phyloP scores from a whole-genome alignment of 768 basidiomycete genomes.

The Lactarius evosmus region DNA sequence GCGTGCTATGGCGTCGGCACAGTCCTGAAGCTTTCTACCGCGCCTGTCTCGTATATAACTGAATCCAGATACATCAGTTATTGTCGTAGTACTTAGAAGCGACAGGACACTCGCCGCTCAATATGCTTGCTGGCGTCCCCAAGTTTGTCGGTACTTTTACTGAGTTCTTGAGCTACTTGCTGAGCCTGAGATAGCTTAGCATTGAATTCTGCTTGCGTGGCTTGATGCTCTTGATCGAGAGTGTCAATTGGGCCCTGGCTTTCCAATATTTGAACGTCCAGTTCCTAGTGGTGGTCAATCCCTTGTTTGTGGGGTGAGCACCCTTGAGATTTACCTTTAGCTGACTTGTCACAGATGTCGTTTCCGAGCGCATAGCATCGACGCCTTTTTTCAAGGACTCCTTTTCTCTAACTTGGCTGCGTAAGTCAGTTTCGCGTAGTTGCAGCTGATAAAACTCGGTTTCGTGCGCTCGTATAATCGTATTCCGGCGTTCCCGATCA shows the following conservation, averaged over 20 bases:
- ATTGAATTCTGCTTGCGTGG: conserved; percentile 48
- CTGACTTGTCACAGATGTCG: conserved; percentile 41
- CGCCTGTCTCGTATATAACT: conserved; percentile 77
- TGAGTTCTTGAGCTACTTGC: conserved; percentile 57
- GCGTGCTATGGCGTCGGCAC: conserved; percentile 49
- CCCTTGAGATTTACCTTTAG: conserved; percentile 45
- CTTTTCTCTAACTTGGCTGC: conserved; percentile 58
- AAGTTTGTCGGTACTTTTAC: conserved; percentile 60
- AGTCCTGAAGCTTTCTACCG: conserved; percentile 57
- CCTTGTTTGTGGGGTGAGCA: not conserved
- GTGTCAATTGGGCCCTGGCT: conserved; percentile 62
- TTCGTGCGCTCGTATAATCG: conserved; percentile 52
- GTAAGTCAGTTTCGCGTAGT: conserved; percentile 55
- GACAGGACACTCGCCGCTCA: conserved; percentile 50
- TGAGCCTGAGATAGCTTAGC: conserved; percentile 52
- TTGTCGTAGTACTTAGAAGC: not conserved
- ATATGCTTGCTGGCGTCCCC: conserved; percentile 56
- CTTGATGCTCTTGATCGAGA: conserved; percentile 55
- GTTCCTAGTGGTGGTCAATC: conserved; percentile 43
- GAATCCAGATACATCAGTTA: not conserved
- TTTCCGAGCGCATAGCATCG: conserved; percentile 56
- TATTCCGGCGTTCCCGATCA: conserved; percentile 62
- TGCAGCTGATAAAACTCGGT: conserved; percentile 61
- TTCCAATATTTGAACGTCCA: conserved; percentile 57
- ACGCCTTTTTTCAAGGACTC: conserved; percentile 54